Base-by-base conservation (phyloP, 148 eudicot species). In the Pharnaceum exiguum region DNA sequence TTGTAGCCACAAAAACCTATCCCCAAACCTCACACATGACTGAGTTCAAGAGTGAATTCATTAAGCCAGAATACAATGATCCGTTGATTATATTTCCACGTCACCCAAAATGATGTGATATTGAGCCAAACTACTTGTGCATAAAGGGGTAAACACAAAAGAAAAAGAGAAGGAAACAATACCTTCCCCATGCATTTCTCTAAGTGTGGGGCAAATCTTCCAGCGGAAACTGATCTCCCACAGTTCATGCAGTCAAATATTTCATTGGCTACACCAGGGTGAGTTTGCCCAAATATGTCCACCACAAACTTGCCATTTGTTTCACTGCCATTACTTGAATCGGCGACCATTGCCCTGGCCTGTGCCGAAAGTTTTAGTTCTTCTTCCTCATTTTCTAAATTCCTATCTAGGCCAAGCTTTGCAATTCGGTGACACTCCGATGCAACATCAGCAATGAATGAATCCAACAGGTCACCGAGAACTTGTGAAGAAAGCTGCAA, bases 101-200 rank as follows among this genome's bases (percentile, higher is more conserved):
- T n/a, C n/a, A n/a, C n/a, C n/a, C n/a, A n/a, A n/a, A n/a, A n/a
- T n/a, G n/a, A n/a, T n/a, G n/a, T n/a, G n/a, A n/a, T n/a, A n/a
- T n/a, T n/a, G n/a, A n/a, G n/a, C n/a, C n/a, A n/a, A n/a, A n/a
- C n/a, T n/a, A n/a, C n/a, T n/a, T n/a, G n/a, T n/a, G n/a, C n/a
- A n/a, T n/a, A n/a, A n/a, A n/a, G n/a, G n/a, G n/a, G n/a, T n/a
- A n/a, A n/a, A n/a, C n/a, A n/a, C n/a, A n/a, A n/a, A n/a, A n/a
- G n/a, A n/a, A n/a, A n/a, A n/a, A n/a, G n/a, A n/a, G n/a, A 18
- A 31, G 13, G 27, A 8, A 13, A 7, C 3, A 31, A 57, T 78
- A 93, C 98, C 96, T 93, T 93, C 68, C 98, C 98, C 98, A 93
- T 93, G 83, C 98, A 93, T 72, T 88, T 88, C 77, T 88, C 98